Evolutionary conservation across 345 rosid species (phyloP).

Genomic region (Populus deltoides): DNA sequence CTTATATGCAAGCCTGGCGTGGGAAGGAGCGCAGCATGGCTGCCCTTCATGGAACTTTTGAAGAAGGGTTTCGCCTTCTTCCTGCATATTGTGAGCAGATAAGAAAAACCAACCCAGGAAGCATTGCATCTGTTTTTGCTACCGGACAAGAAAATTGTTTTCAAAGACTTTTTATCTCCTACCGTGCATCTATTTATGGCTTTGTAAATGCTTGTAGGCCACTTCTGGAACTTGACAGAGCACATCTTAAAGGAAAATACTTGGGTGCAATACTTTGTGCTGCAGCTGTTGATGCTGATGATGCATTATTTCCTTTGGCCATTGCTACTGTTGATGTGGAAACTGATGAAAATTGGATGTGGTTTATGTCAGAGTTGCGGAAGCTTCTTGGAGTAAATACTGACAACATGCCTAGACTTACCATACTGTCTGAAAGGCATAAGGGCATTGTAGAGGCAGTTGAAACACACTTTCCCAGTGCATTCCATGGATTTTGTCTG

Average conservation of each 20-base stretch:
- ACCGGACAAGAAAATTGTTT: conserved; percentile 87
- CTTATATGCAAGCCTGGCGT: conserved; percentile 99
- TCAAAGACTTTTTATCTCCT: conserved; percentile 88
- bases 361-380: conserved; percentile 95
- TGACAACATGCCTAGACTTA: conserved; percentile 95
- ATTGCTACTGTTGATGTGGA: conserved; percentile 79
- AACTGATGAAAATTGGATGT: conserved; percentile 90
- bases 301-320: conserved; percentile 84
- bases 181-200: conserved; percentile 85
- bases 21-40: conserved; percentile 99
- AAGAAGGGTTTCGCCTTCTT: conserved; percentile 90
- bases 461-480: conserved; percentile 93
- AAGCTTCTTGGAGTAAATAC: conserved; percentile 93
- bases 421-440: conserved; percentile 91
- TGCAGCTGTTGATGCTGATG: conserved; percentile 91
- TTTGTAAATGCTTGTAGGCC: conserved; percentile 92
- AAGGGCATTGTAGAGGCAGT: conserved; percentile 83
- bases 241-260: conserved; percentile 90
- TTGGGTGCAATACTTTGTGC: conserved; percentile 86
- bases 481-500: conserved; percentile 91
- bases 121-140: conserved; percentile 83
- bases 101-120: conserved; percentile 77
- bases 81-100: conserved; percentile 91
- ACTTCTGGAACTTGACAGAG: conserved; percentile 86
- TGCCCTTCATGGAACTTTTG: conserved; percentile 96